Evolutionary conservation across 2,329 filamentous ascomycete species (phyloP).

Genomic region (Phialemoniopsis sp.): DNA sequence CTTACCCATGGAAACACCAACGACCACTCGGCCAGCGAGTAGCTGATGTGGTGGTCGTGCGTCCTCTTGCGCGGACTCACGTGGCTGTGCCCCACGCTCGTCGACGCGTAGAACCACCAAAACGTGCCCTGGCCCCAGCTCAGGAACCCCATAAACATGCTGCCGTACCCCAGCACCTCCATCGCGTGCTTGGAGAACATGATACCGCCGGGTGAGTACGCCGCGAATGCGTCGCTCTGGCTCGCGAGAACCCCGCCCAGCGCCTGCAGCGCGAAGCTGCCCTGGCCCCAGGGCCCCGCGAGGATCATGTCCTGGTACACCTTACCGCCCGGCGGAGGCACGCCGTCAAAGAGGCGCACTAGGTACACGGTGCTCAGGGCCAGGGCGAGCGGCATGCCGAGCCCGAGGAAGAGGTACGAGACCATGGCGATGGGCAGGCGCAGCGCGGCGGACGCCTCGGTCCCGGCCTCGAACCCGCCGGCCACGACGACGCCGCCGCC

Average conservation of each 20-base stretch:
- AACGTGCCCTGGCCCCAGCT: constrained; percentile 32
- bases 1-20: constrained; percentile 33
- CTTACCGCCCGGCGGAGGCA: constrained; percentile 14
- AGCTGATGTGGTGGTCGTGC: constrained; percentile 15
- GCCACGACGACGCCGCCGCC: constrained; percentile 23
- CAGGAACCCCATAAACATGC: constrained; percentile 28
- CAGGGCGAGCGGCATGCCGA: constrained; percentile 23
- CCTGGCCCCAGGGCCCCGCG: constrained; percentile 31
- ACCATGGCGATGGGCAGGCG: constrained; percentile 32
- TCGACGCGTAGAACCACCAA: constrained; percentile 33
- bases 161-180: constrained; percentile 20
- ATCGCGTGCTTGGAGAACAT: constrained; percentile 25
- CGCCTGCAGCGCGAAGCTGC: constrained; percentile 29
- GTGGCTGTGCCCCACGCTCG: constrained; percentile 17
- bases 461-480: not conserved
- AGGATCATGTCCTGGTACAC: constrained; percentile 32
- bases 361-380: constrained; percentile 21
- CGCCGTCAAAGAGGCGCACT: constrained; percentile 14
- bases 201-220: constrained; percentile 20
- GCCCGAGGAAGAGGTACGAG: constrained; percentile 26
- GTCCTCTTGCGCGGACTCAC: constrained; percentile 10
- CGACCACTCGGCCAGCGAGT: constrained; percentile 25
- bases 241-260: constrained; percentile 24
- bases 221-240: constrained; percentile 14
- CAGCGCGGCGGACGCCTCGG: constrained; percentile 6